These are phyloP conservation scores for Hebeloma cylindrosporum DNA, from an alignment of 768 basidiomycete species.

Conservation along the genomic window DNA sequence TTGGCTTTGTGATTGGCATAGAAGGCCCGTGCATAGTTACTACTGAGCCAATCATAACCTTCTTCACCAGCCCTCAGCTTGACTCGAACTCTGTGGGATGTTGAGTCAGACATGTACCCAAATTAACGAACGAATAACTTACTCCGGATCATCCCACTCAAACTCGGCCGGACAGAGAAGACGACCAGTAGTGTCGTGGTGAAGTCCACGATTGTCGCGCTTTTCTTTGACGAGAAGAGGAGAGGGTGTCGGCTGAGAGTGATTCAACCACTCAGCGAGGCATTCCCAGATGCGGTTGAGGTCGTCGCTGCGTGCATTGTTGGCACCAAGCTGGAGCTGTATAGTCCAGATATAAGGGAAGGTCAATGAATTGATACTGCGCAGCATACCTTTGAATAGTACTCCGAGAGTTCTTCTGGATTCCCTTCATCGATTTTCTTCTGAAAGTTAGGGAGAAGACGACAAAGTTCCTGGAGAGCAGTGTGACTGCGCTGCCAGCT, in stretches of 20 bases:
- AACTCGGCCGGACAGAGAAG: slow-evolving; percentile 17
- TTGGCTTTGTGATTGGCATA: background rate
- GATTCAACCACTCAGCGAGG: background rate
- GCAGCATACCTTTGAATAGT: too few species aligned
- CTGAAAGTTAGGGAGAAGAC: too few species aligned
- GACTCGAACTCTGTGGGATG: slow-evolving; percentile 1
- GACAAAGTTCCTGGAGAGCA: too few species aligned
- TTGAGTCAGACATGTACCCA: background rate
- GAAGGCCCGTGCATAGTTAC: background rate
- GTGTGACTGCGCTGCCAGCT: too few species aligned
- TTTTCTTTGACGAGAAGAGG: slow-evolving; percentile 1
- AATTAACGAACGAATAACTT: slow-evolving; percentile 4
- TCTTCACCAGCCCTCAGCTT: background rate
- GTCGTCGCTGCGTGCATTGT: slow-evolving; percentile 7
- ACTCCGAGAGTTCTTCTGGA: too few species aligned
- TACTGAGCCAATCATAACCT: background rate
- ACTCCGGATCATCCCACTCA: slow-evolving; percentile 18
- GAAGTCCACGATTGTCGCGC: slow-evolving; percentile 13
- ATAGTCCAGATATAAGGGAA: too few species aligned
- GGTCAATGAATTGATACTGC: too few species aligned
- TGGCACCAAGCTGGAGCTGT: slow-evolving; percentile 4
- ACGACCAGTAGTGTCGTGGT: slow-evolving; percentile 14
- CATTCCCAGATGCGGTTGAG: background rate
- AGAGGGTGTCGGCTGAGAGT: too few species aligned
- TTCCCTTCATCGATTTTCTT: too few species aligned